Percentiles rank a stretch among this genome's conserved stretches.
Evolutionary conservation across 2,329 filamentous ascomycete species (phyloP).

Genomic region (Colletotrichum sp.): DNA sequence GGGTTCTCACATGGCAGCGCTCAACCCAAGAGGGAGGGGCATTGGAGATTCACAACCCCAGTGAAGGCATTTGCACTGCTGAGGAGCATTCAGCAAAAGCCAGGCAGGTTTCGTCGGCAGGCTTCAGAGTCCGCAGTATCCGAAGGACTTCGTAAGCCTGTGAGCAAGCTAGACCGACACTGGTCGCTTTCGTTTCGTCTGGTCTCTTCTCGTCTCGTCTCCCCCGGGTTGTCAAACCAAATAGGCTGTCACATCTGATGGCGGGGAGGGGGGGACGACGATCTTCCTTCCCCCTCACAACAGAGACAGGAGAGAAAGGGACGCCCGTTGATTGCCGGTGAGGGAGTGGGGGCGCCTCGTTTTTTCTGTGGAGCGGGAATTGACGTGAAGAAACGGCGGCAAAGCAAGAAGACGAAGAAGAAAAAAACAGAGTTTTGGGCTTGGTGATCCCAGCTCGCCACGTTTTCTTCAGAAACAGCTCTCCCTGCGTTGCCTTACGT

Average conservation of each 20-base stretch:
- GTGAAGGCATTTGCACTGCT: background rate
- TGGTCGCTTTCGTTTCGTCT: background rate
- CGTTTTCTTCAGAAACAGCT: conserved; percentile 1
- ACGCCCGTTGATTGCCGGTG: background rate
- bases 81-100: background rate
- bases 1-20: background rate
- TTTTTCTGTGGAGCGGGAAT: background rate
- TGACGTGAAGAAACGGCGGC: background rate
- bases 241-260: background rate
- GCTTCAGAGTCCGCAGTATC: background rate
- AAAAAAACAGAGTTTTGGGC: background rate
- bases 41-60: background rate
- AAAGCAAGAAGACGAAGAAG: background rate
- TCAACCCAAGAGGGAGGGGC: background rate
- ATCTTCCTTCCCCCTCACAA: background rate
- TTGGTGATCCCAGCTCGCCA: conserved; percentile 10
- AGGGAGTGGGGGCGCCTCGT: background rate
- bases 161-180: background rate
- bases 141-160: background rate
- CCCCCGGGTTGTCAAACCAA: background rate
- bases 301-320: background rate
- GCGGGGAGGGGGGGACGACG: background rate
- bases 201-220: background rate
- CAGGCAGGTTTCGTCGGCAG: background rate
- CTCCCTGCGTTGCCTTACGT: background rate